phyloP scores from a whole-genome alignment of 208 protist species.

The Leishmania tarentolae region DNA sequence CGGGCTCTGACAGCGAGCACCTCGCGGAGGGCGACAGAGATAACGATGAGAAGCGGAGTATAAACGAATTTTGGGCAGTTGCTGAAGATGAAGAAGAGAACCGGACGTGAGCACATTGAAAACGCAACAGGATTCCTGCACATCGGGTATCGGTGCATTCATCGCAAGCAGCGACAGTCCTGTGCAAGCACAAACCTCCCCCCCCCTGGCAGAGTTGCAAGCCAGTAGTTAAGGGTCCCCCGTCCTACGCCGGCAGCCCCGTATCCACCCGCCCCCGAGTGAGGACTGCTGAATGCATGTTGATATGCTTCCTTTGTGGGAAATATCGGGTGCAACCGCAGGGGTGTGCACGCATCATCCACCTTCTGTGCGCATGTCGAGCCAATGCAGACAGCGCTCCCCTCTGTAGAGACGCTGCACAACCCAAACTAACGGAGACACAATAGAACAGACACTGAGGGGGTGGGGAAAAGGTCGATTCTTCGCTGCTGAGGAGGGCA shows the following conservation, averaged over 20 bases:
- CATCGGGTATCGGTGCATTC: not conserved
- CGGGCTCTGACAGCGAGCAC: not conserved
- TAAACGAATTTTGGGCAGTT: not conserved
- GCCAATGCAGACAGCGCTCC: not conserved
- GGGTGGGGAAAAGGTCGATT: not conserved
- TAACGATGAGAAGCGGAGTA: not conserved
- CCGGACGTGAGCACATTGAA: not conserved
- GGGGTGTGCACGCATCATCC: too few species aligned
- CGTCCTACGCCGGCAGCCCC: not conserved
- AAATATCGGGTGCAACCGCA: too few species aligned
- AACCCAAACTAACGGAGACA: not conserved
- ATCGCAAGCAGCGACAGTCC: not conserved
- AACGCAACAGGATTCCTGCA: not conserved
- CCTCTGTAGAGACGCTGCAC: not conserved
- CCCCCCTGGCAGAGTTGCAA: not conserved
- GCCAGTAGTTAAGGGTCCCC: not conserved
- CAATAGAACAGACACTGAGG: not conserved
- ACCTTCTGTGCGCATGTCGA: too few species aligned
- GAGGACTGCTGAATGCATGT: not conserved
- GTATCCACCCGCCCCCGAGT: not conserved
- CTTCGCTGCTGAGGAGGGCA: not conserved
- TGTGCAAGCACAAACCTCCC: not conserved
- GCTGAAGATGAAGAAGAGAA: not conserved
- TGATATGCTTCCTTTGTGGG: too few species aligned
- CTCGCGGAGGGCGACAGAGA: not conserved